Percentiles rank a stretch among this genome's conserved stretches.
These are phyloP conservation scores for Geosmithia putterillii DNA, from an alignment of 2,329 filamentous ascomycete genomes.

Conservation along the genomic window DNA sequence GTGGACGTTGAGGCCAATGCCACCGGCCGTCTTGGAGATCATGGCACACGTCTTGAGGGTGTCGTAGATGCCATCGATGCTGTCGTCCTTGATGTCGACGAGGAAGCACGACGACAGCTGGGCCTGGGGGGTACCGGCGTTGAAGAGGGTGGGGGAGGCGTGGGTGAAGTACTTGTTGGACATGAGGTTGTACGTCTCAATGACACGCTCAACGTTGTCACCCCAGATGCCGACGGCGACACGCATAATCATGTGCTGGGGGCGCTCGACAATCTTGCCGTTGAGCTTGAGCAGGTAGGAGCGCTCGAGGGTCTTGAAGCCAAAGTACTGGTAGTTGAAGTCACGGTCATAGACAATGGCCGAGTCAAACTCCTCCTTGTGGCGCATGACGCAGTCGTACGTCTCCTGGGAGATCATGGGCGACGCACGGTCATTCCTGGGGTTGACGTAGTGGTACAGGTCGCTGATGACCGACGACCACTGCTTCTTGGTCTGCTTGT, in stretches of 20 bases:
- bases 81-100: conserved; percentile 99
- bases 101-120: conserved; percentile 98
- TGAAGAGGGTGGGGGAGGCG: conserved; percentile 95
- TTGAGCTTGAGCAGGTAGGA: conserved; percentile 94
- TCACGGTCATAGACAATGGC: conserved; percentile 98
- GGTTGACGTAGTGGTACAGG: conserved; percentile 92
- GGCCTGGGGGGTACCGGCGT: conserved; percentile 86
- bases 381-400: conserved; percentile 88
- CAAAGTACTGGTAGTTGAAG: conserved; percentile 99
- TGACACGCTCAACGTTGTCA: conserved; percentile 82
- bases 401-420: conserved; percentile 93
- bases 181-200: conserved; percentile 99
- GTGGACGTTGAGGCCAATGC: conserved; percentile 93
- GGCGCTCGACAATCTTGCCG: conserved; percentile 91
- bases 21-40: conserved; percentile 99
- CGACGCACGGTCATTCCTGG: conserved; percentile 69
- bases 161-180: conserved; percentile 98
- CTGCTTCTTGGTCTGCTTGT: conserved; percentile 99
- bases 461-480: conserved; percentile 93
- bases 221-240: conserved; percentile 95
- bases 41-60: conserved; percentile 98
- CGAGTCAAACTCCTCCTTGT: conserved; percentile 94
- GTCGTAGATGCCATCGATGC: conserved; percentile 98
- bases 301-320: conserved; percentile 97
- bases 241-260: conserved; percentile 99